Base-by-base conservation (phyloP, 1,139 yeast genomes). In the Meyerozyma smithsonii region DNA sequence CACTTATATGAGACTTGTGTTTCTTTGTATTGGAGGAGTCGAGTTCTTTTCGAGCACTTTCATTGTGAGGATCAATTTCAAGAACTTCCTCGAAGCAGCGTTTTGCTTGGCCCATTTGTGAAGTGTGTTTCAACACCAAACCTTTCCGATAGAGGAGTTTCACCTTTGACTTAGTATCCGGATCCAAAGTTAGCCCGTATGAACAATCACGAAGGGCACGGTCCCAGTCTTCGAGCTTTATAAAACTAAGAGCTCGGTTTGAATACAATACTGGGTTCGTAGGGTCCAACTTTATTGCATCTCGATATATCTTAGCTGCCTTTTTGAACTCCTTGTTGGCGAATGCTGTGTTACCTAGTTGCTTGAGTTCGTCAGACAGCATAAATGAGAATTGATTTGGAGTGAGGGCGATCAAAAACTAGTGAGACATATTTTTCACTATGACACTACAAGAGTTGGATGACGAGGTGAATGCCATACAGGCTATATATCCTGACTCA, bases 391-490 rank as follows among this genome's bases (percentile, higher is more conserved):
- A 15, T 11, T 10, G 35, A 15, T 4, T 11, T 35, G n/a, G n/a
- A n/a, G n/a, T n/a, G n/a, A n/a, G n/a, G n/a, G n/a, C n/a, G n/a
- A n/a, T n/a, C 28, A 15, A 10, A 17, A 14, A 15, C 11, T n/a
- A 25, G 17, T 36, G 34, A 30, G 34, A 30, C 21, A 17, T 18
- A 20, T 18, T 21, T 30, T 15, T 11, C 15, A 18, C 23, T 7
- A 68, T 66, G 72, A 61, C 69, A n/a, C 55, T 64, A 16, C 79
- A 79, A 48, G 89, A 84, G 39, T 64, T 86, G 11, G 54, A 60
- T n/a, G 95, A 88, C 43, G 98, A 92, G 55, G 62, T 87, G 19
- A 79, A 77, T 38, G 94, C 96, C 10, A 80, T 90, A 16, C 85
- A 86, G 46, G 95, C 96, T 2, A 90, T 92, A n/a, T 90, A 79